phyloP scores from a whole-genome alignment of 2,329 filamentous ascomycete genomes.

The Diaporthe citri region DNA sequence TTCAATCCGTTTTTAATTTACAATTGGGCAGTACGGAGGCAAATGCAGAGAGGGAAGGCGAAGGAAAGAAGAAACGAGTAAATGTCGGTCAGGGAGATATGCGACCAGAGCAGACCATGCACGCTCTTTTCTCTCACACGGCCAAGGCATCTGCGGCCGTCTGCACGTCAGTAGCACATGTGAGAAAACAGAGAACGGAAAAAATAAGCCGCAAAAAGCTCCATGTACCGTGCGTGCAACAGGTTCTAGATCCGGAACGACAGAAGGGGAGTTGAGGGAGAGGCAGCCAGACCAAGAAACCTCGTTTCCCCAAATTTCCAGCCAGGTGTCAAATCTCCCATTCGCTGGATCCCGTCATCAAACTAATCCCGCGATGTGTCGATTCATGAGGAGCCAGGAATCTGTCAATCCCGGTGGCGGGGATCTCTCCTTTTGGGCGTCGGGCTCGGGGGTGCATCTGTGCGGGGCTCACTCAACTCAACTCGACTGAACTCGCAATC shows the following conservation, averaged over 20 bases:
- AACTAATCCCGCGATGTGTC: conserved; percentile 14
- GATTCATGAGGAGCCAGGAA: conserved; percentile 27
- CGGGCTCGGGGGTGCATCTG: conserved; percentile 12
- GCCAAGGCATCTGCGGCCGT: conserved; percentile 19
- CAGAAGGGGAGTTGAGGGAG: not conserved
- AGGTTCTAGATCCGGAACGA: conserved; percentile 1
- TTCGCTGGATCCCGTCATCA: conserved; percentile 30
- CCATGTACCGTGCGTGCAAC: conserved; percentile 2
- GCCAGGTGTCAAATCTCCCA: conserved; percentile 28
- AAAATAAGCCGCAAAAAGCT: conserved; percentile 7
- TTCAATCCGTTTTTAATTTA: not conserved
- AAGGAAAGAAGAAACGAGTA: not conserved
- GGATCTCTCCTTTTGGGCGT: conserved; percentile 25
- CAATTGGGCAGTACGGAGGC: not conserved
- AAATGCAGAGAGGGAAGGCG: not conserved
- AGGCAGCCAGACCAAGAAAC: conserved; percentile 12
- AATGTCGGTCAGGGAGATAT: conserved; percentile 37
- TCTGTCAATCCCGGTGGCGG: conserved; percentile 33
- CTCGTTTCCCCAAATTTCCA: conserved; percentile 23
- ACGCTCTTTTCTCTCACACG: conserved; percentile 13
- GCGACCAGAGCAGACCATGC: conserved; percentile 17
- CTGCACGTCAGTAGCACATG: conserved; percentile 26
- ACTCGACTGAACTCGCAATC: not conserved
- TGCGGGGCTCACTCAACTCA: conserved; percentile 10
- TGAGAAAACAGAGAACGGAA: not conserved